Conservation (phyloP, 208 protist genomes). For the Acanthamoeba culbertsoni region DNA sequence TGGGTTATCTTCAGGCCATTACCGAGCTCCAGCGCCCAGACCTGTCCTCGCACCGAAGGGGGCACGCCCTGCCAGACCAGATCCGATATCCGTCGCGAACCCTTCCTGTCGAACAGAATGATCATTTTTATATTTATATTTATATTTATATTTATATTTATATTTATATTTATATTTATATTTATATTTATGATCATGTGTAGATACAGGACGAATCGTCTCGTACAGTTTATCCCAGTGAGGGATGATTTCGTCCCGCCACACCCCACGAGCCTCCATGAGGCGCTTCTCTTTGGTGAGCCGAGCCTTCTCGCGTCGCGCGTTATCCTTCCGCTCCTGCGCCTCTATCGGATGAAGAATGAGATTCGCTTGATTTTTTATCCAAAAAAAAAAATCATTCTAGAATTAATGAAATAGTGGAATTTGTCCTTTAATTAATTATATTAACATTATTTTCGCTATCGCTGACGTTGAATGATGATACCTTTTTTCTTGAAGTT, state of each 20-base stretch:
- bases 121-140: not conserved
- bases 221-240: conserved; percentile 20
- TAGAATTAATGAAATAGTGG: not conserved
- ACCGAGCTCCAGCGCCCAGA: not conserved
- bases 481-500: conserved; percentile 39
- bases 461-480: too few relatives aligned
- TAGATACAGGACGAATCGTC: not conserved
- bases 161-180: not conserved
- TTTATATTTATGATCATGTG: not conserved
- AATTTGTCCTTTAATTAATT: too few relatives aligned
- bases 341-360: not conserved
- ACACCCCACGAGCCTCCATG: not conserved
- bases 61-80: conserved; percentile 47
- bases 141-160: not conserved
- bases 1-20: not conserved
- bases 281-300: conserved; percentile 30
- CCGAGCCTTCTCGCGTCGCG: not conserved
- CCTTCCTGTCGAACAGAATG: not conserved
- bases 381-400: not conserved
- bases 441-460: too few relatives aligned
- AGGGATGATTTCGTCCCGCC: not conserved
- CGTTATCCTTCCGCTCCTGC: not conserved
- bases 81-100: not conserved
- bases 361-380: not conserved
- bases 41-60: not conserved